Conservation (phyloP, 768 basidiomycete genomes). For the Lentinula sp. region DNA sequence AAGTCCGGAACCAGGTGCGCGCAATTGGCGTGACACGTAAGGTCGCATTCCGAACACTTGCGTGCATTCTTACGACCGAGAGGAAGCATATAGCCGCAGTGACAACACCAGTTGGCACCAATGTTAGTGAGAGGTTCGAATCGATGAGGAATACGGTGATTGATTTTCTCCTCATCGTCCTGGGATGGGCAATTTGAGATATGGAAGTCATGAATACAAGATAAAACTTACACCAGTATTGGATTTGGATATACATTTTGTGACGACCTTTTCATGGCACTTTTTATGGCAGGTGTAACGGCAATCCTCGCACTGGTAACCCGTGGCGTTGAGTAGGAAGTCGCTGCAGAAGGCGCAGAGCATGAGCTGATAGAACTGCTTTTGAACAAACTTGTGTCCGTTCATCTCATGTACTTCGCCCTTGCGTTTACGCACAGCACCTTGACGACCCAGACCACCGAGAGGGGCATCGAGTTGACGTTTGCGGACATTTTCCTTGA, state of each 20-base stretch:
- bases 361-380: conserved; percentile 98
- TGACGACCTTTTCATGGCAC: conserved; percentile 98
- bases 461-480: conserved; percentile 84
- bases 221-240: conserved; percentile 73
- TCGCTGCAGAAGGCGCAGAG: conserved; percentile 97
- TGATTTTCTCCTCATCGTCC: conserved; percentile 99
- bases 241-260: conserved; percentile 98
- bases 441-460: conserved; percentile 93
- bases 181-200: conserved; percentile 20
- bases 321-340: conserved; percentile 92
- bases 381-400: conserved; percentile 95
- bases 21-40: conserved; percentile 96
- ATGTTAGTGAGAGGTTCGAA: conserved; percentile 97
- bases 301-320: conserved; percentile 99
- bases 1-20: conserved; percentile 98
- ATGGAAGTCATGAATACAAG: neutral
- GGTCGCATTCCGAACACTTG: conserved; percentile 91
- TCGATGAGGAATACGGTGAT: conserved; percentile 97
- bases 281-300: conserved; percentile 99
- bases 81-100: conserved; percentile 97
- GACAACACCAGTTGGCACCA: conserved; percentile 99
- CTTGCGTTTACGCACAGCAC: conserved; percentile 95
- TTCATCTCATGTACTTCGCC: conserved; percentile 99
- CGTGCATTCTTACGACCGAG: conserved; percentile 95
- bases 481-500: conserved; percentile 97